A percentile compares a stretch with the other conserved stretches of the same genome.
phyloP scores from a whole-genome alignment of 2,329 filamentous ascomycete genomes.

The Aureobasidium sp. region DNA sequence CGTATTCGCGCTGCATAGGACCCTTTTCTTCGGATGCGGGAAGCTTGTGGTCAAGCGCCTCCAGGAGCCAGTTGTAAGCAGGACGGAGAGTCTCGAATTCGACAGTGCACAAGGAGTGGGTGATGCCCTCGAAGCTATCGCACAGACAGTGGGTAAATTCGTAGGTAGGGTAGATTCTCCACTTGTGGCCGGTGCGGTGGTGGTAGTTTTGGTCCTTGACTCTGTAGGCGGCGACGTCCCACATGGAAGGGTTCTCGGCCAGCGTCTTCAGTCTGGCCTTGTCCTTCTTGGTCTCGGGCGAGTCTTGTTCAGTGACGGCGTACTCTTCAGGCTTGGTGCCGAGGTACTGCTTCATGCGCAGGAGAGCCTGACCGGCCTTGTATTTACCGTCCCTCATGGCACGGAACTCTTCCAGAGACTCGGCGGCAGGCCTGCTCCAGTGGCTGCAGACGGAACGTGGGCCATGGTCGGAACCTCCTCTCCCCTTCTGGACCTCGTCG shows the following conservation, averaged over 20 bases:
- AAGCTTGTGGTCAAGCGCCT: conserved; percentile 71
- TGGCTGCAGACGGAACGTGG: conserved; percentile 74
- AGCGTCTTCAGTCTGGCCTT: conserved; percentile 26
- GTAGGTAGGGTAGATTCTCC: conserved; percentile 93
- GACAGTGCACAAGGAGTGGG: conserved; percentile 85
- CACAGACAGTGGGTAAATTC: conserved; percentile 81
- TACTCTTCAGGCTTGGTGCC: conserved; percentile 34
- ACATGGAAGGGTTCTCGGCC: conserved; percentile 86
- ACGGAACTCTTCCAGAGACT: conserved; percentile 73
- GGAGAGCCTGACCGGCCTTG: conserved; percentile 68
- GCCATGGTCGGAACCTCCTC: conserved; percentile 63
- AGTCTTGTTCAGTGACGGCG: conserved; percentile 24
- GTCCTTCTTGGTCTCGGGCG: conserved; percentile 24
- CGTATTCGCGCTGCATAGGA: conserved; percentile 85
- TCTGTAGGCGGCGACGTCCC: conserved; percentile 88
- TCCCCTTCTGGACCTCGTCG: conserved; percentile 74
- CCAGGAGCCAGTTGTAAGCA: conserved; percentile 86
- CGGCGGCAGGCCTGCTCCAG: conserved; percentile 62
- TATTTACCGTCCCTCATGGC: conserved; percentile 91
- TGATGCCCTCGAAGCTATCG: conserved; percentile 86
- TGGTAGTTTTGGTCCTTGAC: conserved; percentile 66
- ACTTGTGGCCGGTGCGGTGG: conserved; percentile 69
- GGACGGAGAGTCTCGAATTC: conserved; percentile 80
- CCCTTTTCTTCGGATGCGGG: conserved; percentile 45
- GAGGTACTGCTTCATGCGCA: conserved; percentile 90